phyloP scores from a whole-genome alignment of 78 protist species.

The Polysphondylium violaceum region DNA sequence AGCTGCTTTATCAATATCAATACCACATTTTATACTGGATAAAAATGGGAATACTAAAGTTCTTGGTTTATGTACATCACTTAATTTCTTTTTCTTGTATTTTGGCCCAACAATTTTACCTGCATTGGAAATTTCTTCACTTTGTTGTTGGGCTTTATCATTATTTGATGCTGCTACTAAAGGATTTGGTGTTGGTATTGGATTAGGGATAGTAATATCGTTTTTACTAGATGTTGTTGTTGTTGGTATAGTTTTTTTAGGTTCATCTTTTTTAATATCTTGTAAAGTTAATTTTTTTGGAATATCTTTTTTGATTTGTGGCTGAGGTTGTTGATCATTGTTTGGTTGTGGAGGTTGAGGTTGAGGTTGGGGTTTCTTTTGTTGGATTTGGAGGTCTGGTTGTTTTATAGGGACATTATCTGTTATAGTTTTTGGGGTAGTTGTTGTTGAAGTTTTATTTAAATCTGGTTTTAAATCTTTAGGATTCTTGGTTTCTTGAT shows the following conservation, averaged over 20 bases:
- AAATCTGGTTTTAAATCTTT: too few species aligned
- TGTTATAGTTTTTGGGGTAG: too few species aligned
- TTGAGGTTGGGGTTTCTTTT: neutral
- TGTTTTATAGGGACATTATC: too few species aligned
- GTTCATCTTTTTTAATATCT: too few species aligned
- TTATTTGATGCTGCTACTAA: neutral
- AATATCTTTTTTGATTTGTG: neutral
- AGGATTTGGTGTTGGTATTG: neutral
- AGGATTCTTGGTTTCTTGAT: too few species aligned
- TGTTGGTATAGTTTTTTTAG: neutral
- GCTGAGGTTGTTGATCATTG: neutral
- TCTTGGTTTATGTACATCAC: slow-evolving; percentile 13
- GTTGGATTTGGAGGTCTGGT: neutral
- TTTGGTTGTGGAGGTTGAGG: slow-evolving; percentile 1
- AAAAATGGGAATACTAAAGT: slow-evolving; percentile 57
- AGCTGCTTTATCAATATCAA: slow-evolving; percentile 29
- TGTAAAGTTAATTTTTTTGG: too few species aligned
- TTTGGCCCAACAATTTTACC: slow-evolving; percentile 34
- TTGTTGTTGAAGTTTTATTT: too few species aligned
- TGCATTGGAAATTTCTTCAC: slow-evolving; percentile 4
- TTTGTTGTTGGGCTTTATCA: neutral
- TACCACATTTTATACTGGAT: slow-evolving; percentile 15
- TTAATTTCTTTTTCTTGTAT: slow-evolving; percentile 31
- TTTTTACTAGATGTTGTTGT: slow-evolving; percentile 19
- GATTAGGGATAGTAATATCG: too few species aligned